Evolutionary conservation across 2,329 filamentous ascomycete genomes (phyloP), one percentile per base, ranked within the genome.

Genomic region (Ophiocordyceps unilateralis): DNA sequence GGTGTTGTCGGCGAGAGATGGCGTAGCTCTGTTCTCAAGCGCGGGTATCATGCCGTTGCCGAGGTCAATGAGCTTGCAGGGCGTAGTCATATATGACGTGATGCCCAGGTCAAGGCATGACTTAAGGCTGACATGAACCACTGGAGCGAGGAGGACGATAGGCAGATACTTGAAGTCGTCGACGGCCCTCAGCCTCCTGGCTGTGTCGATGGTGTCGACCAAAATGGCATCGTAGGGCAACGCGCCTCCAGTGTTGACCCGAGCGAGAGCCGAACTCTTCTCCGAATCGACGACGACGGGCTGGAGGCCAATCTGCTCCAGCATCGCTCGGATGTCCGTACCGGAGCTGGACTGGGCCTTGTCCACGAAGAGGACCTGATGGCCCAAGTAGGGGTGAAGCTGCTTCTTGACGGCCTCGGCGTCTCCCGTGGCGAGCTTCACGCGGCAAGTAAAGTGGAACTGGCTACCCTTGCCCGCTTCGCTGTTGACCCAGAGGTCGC

Each of bases 41-140:
- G 91, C 91, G 7, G 91, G 91, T 17, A 96, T 83, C 74, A 98
- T 88, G 50, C 88, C 89, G 55, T 96, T 96, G 46, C 87, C 88
- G 45, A 98, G 68, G 60, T 98, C 91, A 48, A 95, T 93, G 5
- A 89, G 77, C 55, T 89, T 75, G 63, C 91, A 96, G 9, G 91
- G 91, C 15, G 87, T 94, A 2, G 91, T 96, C 87, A 96, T 95
- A 62, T 95, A 96, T 41, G 88, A 95, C n/a, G 88, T 93, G 51
- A 98, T 94, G 48, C 91, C 89, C 49, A 96, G 73, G 58, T 96
- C 91, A 46, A 96, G 67, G 45, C 89, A 91, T 3, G 86, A 91
- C 66, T 94, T 94, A 52, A 98, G 71, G 59, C 80, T 93, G 51
- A 96, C 86, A 47, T 88, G 84, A 12, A 96, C 87, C 30, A 86